phyloP scores from a whole-genome alignment of 108 stramenopile species.

The Aureococcus anophagefferens region DNA sequence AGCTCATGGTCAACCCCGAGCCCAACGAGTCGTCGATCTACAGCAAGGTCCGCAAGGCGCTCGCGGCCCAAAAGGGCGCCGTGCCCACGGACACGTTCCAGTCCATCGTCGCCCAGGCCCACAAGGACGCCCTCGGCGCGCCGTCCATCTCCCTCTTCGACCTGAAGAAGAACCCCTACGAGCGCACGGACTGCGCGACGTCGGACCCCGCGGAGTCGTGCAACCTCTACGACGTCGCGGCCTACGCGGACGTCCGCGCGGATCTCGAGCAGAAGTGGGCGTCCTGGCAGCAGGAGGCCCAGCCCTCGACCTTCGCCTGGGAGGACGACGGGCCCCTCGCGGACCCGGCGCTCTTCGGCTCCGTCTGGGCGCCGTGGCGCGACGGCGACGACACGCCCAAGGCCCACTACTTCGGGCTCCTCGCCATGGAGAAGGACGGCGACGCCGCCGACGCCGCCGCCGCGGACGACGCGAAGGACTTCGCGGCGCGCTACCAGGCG shows the following conservation, averaged over 20 bases:
- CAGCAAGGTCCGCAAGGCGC: slow-evolving; percentile 12
- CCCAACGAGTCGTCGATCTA: slow-evolving; percentile 20
- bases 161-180: slow-evolving; percentile 15
- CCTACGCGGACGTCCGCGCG: slow-evolving; percentile 6
- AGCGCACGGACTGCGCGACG: slow-evolving; percentile 13
- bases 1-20: slow-evolving; percentile 20
- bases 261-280: slow-evolving; percentile 9
- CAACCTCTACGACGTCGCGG: slow-evolving; percentile 18
- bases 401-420: too few species aligned
- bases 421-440: too few species aligned
- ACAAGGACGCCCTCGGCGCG: slow-evolving; percentile 6
- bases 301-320: slow-evolving; percentile 12
- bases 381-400: too few species aligned
- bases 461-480: too few species aligned
- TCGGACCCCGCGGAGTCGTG: slow-evolving; percentile 1
- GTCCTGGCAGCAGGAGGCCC: slow-evolving; percentile 2
- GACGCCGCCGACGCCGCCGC: too few species aligned
- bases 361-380: slow-evolving; percentile 20
- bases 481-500: too few species aligned
- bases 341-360: slow-evolving; percentile 6
- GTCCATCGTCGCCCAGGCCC: not conserved
- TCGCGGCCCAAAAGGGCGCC: slow-evolving; percentile 7
- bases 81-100: slow-evolving; percentile 6
- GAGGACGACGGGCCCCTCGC: slow-evolving; percentile 26
- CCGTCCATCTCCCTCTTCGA: slow-evolving; percentile 19